phyloP scores from a whole-genome alignment of 306 rosid genomes.

The Quillaja saponaria region DNA sequence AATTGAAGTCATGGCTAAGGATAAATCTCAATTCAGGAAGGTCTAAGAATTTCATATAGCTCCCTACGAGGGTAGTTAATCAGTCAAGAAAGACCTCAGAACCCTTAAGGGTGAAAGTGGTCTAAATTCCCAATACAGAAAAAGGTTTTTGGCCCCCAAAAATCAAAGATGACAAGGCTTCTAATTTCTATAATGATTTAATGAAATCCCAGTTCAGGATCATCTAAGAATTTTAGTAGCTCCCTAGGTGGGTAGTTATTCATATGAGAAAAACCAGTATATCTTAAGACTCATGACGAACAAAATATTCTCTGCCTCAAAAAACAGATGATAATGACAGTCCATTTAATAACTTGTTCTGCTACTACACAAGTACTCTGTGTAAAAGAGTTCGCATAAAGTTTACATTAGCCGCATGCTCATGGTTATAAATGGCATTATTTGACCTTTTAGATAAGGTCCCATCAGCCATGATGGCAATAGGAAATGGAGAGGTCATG shows the following conservation, averaged over 20 bases:
- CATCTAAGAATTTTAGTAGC: conserved; percentile 3
- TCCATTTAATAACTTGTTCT: background rate
- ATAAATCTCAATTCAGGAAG: too few species aligned
- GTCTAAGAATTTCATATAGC: too few species aligned
- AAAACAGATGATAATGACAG: conserved; percentile 1
- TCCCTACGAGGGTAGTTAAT: too few species aligned
- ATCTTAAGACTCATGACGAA: background rate
- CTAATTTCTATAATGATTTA: conserved; percentile 10
- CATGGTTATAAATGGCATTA: conserved; percentile 1
- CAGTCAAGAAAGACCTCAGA: too few species aligned
- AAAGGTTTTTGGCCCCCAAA: background rate
- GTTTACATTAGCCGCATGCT: background rate
- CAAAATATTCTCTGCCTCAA: background rate
- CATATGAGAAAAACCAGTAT: background rate
- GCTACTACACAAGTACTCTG: background rate
- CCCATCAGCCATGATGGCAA: background rate
- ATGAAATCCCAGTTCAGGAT: conserved; percentile 3
- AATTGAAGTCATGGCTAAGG: background rate
- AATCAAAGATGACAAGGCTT: conserved; percentile 1
- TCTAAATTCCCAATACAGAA: too few species aligned
- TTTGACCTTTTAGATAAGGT: background rate
- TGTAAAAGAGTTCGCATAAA: background rate
- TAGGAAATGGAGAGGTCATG: conserved; percentile 14
- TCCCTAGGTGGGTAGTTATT: conserved; percentile 3
- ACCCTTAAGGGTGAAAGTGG: too few species aligned